Evolutionary conservation across 2,329 filamentous ascomycete species (phyloP).

Genomic region (Venturia nashicola): DNA sequence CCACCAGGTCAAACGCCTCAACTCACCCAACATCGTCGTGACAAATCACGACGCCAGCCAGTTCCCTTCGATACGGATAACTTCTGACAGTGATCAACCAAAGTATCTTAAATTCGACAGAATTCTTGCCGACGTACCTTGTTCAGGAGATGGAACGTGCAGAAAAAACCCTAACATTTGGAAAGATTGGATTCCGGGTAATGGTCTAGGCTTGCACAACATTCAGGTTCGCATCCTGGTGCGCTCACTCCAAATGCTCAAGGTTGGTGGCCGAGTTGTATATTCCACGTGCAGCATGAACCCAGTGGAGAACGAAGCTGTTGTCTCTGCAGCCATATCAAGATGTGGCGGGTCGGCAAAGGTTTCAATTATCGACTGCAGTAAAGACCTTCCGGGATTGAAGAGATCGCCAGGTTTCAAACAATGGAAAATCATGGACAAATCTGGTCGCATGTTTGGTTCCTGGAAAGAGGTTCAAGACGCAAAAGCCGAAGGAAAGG

Average conservation of each 20-base stretch:
- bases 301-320: constrained; percentile 91
- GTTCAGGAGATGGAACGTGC: constrained; percentile 86
- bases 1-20: constrained; percentile 93
- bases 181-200: constrained; percentile 87
- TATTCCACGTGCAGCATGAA: constrained; percentile 99
- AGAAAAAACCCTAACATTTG: constrained; percentile 90
- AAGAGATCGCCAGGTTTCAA: constrained; percentile 67
- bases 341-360: constrained; percentile 74
- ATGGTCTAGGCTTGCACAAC: constrained; percentile 72
- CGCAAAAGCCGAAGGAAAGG: constrained; percentile 49
- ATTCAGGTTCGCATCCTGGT: constrained; percentile 86
- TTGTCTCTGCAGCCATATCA: constrained; percentile 77
- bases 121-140: constrained; percentile 91
- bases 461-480: constrained; percentile 73
- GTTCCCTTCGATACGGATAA: constrained; percentile 86
- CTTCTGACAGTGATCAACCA: constrained; percentile 40
- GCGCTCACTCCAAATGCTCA: constrained; percentile 87
- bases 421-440: constrained; percentile 86
- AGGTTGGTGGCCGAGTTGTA: constrained; percentile 85
- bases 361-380: constrained; percentile 76
- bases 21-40: constrained; percentile 90
- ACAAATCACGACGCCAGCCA: constrained; percentile 96
- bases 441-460: constrained; percentile 64
- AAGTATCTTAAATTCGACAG: constrained; percentile 92
- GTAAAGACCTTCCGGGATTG: constrained; percentile 61